phyloP scores from a whole-genome alignment of 2,329 filamentous ascomycete genomes.

The Aschersonia sp. region DNA sequence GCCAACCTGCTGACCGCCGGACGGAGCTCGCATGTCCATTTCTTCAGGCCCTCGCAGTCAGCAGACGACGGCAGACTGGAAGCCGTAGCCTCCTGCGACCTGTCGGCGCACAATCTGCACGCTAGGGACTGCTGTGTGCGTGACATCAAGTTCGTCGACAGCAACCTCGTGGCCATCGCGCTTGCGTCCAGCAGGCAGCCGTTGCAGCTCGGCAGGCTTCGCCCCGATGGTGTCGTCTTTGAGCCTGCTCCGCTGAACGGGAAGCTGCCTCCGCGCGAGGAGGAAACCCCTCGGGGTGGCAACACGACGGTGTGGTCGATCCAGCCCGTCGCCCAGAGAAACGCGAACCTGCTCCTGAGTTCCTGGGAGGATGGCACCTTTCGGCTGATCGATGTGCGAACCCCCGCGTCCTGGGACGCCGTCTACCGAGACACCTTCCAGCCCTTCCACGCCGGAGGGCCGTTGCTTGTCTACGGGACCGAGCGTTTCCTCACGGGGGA shows the following conservation, averaged over 20 bases:
- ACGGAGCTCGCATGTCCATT: slow-evolving; percentile 14
- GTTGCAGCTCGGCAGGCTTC: slow-evolving; percentile 29
- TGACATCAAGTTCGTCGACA: slow-evolving; percentile 29
- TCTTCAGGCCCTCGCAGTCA: slow-evolving; percentile 12
- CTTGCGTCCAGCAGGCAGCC: slow-evolving; percentile 26
- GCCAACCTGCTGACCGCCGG: slow-evolving; percentile 15
- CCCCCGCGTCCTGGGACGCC: slow-evolving; percentile 28
- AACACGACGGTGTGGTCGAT: slow-evolving; percentile 29
- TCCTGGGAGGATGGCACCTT: slow-evolving; percentile 39
- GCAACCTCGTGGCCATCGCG: slow-evolving; percentile 28
- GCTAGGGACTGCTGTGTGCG: slow-evolving; percentile 14
- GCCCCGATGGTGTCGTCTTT: slow-evolving; percentile 27
- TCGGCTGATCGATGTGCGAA: slow-evolving; percentile 35
- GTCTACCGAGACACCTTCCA: slow-evolving; percentile 40
- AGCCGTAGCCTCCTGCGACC: slow-evolving; percentile 12
- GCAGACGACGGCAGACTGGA: slow-evolving; percentile 1
- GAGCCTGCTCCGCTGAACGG: slow-evolving; percentile 18
- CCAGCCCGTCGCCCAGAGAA: slow-evolving; percentile 24
- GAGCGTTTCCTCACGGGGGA: slow-evolving; percentile 37
- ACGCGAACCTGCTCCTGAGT: slow-evolving; percentile 29
- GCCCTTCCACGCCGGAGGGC: slow-evolving; percentile 27
- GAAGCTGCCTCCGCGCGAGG: neutral
- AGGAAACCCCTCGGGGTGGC: slow-evolving; percentile 5
- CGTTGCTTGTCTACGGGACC: slow-evolving; percentile 32
- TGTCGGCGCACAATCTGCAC: slow-evolving; percentile 6